These are phyloP conservation scores for Capsella rubella DNA, from an alignment of 441 rosid genomes.

Conservation along the genomic window DNA sequence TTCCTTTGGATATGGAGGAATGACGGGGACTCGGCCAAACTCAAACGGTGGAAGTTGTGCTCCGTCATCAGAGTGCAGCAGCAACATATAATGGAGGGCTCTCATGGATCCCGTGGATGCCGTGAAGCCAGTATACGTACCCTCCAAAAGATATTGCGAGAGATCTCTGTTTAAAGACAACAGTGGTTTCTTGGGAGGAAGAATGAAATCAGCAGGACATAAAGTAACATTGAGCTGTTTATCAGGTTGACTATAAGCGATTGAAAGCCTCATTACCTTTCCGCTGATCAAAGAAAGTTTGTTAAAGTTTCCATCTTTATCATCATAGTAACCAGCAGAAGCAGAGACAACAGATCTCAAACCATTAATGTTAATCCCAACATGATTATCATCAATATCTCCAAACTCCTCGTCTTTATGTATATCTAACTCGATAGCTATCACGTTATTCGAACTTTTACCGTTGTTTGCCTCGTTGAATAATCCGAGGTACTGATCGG, in stretches of 20 bases:
- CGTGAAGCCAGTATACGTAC: conserved; percentile 49
- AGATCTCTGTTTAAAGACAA: conserved; percentile 44
- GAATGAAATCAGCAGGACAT: conserved; percentile 39
- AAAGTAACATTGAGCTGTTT: conserved; percentile 47
- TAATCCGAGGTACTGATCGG: conserved; percentile 78
- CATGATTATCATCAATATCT: conserved; percentile 53
- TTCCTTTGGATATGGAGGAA: conserved; percentile 44
- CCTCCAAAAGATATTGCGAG: conserved; percentile 26
- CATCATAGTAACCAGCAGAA: conserved; percentile 43
- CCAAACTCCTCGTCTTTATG: conserved; percentile 37
- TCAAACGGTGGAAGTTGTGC: conserved; percentile 15
- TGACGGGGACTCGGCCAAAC: conserved; percentile 23
- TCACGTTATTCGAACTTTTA: conserved; percentile 48
- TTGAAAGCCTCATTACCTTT: conserved; percentile 33
- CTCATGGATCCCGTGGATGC: conserved; percentile 44
- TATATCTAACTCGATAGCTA: conserved; percentile 51
- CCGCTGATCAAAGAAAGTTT: conserved; percentile 41
- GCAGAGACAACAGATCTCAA: conserved; percentile 33
- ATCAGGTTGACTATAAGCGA: conserved; percentile 33
- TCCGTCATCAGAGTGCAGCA: not conserved
- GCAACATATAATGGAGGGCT: conserved; percentile 36
- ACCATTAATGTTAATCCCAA: conserved; percentile 49
- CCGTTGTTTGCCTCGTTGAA: conserved; percentile 61
- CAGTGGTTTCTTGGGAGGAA: conserved; percentile 38
- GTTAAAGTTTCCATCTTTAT: conserved; percentile 3